These are phyloP conservation scores for Sugiyamaella grinbergsii DNA, from an alignment of 1,139 yeast genomes.

Conservation along the genomic window DNA sequence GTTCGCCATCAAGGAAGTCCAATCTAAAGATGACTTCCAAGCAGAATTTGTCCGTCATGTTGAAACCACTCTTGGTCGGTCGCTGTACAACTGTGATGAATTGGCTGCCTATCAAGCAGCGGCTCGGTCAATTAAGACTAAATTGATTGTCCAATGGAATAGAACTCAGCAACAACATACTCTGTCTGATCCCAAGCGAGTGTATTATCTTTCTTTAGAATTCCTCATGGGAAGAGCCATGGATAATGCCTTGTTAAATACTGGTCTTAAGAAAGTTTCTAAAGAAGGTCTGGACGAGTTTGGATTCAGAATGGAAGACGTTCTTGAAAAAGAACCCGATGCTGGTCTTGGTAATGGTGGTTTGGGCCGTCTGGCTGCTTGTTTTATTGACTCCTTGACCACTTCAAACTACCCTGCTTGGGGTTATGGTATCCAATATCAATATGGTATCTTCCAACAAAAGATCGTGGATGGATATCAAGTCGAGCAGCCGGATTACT, in stretches of 20 bases:
- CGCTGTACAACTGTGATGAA: conserved; percentile 87
- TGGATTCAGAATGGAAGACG: conserved; percentile 87
- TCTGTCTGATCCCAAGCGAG: conserved; percentile 78
- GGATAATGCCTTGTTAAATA: conserved; percentile 89
- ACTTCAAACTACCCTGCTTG: conserved; percentile 90
- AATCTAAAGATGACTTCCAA: conserved; percentile 63
- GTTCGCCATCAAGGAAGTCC: conserved; percentile 56
- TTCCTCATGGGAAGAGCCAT: conserved; percentile 94
- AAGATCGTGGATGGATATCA: conserved; percentile 90
- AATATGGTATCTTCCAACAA: conserved; percentile 92
- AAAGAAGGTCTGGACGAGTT: conserved; percentile 63
- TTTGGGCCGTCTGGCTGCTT: conserved; percentile 90
- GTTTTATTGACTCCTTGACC: conserved; percentile 86
- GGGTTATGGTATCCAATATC: conserved; percentile 95
- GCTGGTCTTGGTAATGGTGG: conserved; percentile 97
- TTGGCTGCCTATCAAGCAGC: conserved; percentile 93
- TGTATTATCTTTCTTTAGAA: conserved; percentile 84
- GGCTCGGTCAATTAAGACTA: conserved; percentile 75
- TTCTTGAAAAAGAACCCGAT: conserved; percentile 84
- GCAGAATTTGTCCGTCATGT: conserved; percentile 77
- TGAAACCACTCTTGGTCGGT: conserved; percentile 85
- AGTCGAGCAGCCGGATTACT: conserved; percentile 91
- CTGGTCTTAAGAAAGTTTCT: conserved; percentile 59
- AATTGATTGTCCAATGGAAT: conserved; percentile 84
- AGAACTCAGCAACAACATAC: conserved; percentile 91